Evolutionary conservation across 2,329 filamentous ascomycete genomes (phyloP), one percentile per base, ranked within the genome.

Genomic region (Sclerotinia spermophila): DNA sequence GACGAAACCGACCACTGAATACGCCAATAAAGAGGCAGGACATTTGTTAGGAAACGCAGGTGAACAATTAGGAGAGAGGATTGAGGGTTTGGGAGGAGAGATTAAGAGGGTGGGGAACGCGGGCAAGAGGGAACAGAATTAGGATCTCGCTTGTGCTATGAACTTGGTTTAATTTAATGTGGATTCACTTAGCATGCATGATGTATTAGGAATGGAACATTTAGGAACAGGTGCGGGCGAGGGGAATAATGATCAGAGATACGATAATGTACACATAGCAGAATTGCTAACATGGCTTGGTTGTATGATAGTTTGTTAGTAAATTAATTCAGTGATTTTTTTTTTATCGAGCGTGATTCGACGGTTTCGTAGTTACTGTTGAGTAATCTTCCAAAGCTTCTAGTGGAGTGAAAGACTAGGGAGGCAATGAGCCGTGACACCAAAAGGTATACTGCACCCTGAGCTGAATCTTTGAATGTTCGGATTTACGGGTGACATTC

Each of bases 11-110:
- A 72, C 71, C 15, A 67, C 74, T 42, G 74, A 76, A 30, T 70
- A 71, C 30, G 71, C 68, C 6, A 75, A 69, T 11, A 73, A 77
- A 65, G 73, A 77, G 27, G 76, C 75, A 3, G 76, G 75, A 1
- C 74, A 77, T 71, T n/a, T 78, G 19, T 45, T 78, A n/a, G 77
- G 75, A 1, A 78, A 78, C 74, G 76, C 76, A 24, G 73, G 75
- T 38, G 76, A 77, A 62, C 69, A 70, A 69, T 51, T 78, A 40
- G 76, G 77, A 35, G 75, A 69, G 8, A 75, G 72, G 65, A 71
- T 76, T 67, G 72, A 73, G 60, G 73, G 74, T 13, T 61, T 61
- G 8, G 75, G 73, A 35, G 69, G 75, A 40, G 72, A 70, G 3
- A 72, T 76, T 7, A 74, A 75, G 66, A 61, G 40, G 8, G 67